Percentiles rank a stretch among this genome's conserved stretches.
phyloP scores from a whole-genome alignment of 2,329 filamentous ascomycete genomes.

The Herpotrichia juniperi region DNA sequence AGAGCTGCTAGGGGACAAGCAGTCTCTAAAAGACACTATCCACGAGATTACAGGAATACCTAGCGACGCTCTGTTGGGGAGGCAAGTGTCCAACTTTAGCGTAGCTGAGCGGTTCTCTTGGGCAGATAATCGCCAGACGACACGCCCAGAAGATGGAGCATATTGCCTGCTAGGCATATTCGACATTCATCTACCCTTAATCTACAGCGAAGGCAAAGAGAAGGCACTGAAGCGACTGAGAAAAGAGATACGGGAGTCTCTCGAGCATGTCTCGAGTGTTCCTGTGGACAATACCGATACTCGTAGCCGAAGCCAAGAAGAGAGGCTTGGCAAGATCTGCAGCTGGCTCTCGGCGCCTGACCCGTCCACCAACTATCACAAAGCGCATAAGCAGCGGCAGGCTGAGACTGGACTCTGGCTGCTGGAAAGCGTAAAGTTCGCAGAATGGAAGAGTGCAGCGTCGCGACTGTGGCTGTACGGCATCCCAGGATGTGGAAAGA shows the following conservation, averaged over 20 bases:
- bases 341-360: slow-evolving; percentile 6
- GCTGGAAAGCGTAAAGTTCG: background rate
- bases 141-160: slow-evolving; percentile 13
- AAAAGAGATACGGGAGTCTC: background rate
- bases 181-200: slow-evolving; percentile 8
- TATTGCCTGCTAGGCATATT: slow-evolving; percentile 14
- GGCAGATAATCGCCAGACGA: slow-evolving; percentile 18
- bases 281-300: background rate
- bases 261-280: background rate
- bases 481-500: slow-evolving; percentile 38
- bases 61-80: slow-evolving; percentile 4
- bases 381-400: slow-evolving; percentile 6
- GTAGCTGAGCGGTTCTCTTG: slow-evolving; percentile 15
- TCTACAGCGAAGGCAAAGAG: slow-evolving; percentile 8
- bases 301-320: slow-evolving; percentile 15
- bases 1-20: slow-evolving; percentile 11
- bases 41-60: slow-evolving; percentile 9
- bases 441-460: background rate
- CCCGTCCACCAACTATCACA: slow-evolving; percentile 3
- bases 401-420: slow-evolving; percentile 6
- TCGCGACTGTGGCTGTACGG: slow-evolving; percentile 6
- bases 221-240: slow-evolving; percentile 3
- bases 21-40: slow-evolving; percentile 11
- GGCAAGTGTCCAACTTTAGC: slow-evolving; percentile 3
- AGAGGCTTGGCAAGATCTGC: background rate